phyloP scores from a whole-genome alignment of 371 early-diverging fungal genomes.

The Lichtheimia hyalospora region DNA sequence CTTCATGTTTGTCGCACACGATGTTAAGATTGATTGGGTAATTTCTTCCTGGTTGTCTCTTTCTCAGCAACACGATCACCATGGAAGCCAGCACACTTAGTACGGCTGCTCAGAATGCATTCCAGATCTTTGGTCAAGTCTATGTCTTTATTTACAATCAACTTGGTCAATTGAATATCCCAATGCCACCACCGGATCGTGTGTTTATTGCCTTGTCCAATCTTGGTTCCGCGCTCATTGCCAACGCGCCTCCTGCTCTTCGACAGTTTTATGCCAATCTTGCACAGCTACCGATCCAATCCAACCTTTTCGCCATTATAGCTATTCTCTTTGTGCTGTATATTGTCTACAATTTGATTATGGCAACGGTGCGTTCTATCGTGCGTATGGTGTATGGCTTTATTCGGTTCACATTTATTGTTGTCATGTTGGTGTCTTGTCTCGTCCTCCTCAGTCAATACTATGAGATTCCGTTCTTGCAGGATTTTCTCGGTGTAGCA shows the following conservation, averaged over 20 bases:
- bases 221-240: conserved; percentile 4
- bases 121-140: conserved; percentile 27
- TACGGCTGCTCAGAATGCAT: background rate
- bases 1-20: no score
- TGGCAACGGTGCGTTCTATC: conserved; percentile 25
- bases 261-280: conserved; percentile 23
- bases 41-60: no score
- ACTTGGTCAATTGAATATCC: conserved; percentile 18
- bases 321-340: conserved; percentile 33
- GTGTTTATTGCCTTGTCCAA: conserved; percentile 14
- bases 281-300: conserved; percentile 28
- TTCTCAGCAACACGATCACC: background rate
- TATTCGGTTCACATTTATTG: conserved; percentile 37
- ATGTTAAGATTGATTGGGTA: no score
- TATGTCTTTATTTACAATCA: conserved; percentile 31
- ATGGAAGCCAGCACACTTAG: conserved; percentile 9
- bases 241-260: conserved; percentile 25
- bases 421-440: conserved; percentile 17
- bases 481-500: conserved; percentile 1
- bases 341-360: conserved; percentile 27
- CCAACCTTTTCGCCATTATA: conserved; percentile 32
- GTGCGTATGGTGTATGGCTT: conserved; percentile 37
- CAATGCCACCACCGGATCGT: conserved; percentile 25
- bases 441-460: conserved; percentile 26
- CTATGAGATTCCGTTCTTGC: conserved; percentile 4